phyloP scores from a whole-genome alignment of 1,139 yeast species.

The Hanseniaspora uvarum region DNA sequence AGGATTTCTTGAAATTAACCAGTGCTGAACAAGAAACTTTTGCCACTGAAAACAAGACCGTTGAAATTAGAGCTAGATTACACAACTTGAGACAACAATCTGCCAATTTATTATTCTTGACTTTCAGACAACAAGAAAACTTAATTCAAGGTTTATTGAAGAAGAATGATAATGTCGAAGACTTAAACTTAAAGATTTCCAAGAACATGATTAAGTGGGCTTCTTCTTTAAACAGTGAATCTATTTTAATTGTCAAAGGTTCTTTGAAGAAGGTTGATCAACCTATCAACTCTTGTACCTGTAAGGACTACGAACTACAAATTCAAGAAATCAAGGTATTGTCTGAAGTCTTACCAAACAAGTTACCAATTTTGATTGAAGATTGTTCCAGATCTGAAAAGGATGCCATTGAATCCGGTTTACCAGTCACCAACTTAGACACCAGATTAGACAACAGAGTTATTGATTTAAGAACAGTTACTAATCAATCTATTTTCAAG shows the following conservation, averaged over 20 bases:
- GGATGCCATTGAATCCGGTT: conserved; percentile 83
- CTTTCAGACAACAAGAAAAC: conserved; percentile 80
- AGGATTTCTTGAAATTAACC: conserved; percentile 24
- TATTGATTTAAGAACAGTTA: conserved; percentile 88
- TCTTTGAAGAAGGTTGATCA: conserved; percentile 73
- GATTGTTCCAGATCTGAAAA: conserved; percentile 94
- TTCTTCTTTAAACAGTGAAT: conserved; percentile 72
- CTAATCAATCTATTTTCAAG: conserved; percentile 94
- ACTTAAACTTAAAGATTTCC: conserved; percentile 51
- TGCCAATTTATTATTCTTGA: conserved; percentile 82
- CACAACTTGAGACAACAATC: conserved; percentile 93
- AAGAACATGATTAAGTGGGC: conserved; percentile 98
- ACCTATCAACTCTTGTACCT: conserved; percentile 78
- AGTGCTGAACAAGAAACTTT: conserved; percentile 30
- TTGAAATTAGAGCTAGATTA: conserved; percentile 83
- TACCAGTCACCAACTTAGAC: conserved; percentile 90
- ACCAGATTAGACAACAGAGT: conserved; percentile 92
- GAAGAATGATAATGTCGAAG: conserved; percentile 39
- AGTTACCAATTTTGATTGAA: conserved; percentile 86
- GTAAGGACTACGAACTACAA: conserved; percentile 80
- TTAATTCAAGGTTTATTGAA: conserved; percentile 77
- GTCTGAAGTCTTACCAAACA: conserved; percentile 72
- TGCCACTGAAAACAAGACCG: conserved; percentile 55
- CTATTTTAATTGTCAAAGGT: conserved; percentile 87
- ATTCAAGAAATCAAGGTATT: conserved; percentile 64